These are phyloP conservation scores for Kalmusia sp. DNA, from an alignment of 2,329 filamentous ascomycete genomes.

Conservation along the genomic window DNA sequence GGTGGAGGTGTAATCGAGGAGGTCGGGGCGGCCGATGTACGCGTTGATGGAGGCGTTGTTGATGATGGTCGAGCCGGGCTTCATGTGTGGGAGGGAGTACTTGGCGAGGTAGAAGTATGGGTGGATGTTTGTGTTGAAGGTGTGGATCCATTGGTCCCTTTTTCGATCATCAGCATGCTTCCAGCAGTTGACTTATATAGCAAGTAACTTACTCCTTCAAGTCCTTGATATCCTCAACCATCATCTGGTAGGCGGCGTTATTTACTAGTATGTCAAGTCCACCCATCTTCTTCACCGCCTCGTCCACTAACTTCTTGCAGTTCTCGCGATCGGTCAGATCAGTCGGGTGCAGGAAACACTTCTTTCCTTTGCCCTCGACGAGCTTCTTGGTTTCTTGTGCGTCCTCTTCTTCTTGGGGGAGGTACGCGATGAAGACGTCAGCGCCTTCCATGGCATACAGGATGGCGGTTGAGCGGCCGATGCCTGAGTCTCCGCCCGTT, in stretches of 20 bases:
- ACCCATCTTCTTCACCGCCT: constrained; percentile 70
- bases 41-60: constrained; percentile 87
- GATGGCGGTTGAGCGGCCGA: constrained; percentile 77
- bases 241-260: constrained; percentile 77
- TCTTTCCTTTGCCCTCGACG: constrained; percentile 71
- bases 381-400: constrained; percentile 75
- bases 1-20: constrained; percentile 82
- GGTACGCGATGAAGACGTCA: constrained; percentile 74
- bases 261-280: constrained; percentile 77
- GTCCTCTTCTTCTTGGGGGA: constrained; percentile 77
- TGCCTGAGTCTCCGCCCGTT: constrained; percentile 81
- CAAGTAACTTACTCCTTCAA: constrained; percentile 65
- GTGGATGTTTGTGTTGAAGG: constrained; percentile 85
- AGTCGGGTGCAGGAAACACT: constrained; percentile 68
- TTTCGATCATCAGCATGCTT: background rate
- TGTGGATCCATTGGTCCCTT: constrained; percentile 79
- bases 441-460: constrained; percentile 84
- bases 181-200: background rate
- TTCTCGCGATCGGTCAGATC: constrained; percentile 72
- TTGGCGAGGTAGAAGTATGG: constrained; percentile 83
- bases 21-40: constrained; percentile 79
- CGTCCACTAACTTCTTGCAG: constrained; percentile 73
- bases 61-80: constrained; percentile 77
- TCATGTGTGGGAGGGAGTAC: constrained; percentile 77
- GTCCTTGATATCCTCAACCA: constrained; percentile 74